Evolutionary conservation across 1,139 yeast genomes (phyloP), one percentile per base, ranked within the genome.

Genomic region (Tardiomyces blankii): DNA sequence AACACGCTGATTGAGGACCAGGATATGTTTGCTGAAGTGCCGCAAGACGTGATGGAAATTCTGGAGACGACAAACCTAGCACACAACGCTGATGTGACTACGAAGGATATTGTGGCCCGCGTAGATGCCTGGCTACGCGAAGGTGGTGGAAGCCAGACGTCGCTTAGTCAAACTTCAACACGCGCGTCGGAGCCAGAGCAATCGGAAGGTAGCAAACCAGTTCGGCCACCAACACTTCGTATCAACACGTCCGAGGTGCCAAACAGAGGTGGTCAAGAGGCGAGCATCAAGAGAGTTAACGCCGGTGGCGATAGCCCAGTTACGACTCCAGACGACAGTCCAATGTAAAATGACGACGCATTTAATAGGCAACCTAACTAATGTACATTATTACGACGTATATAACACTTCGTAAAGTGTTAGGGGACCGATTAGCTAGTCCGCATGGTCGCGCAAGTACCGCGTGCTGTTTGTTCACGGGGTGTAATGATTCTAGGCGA

Each of bases 1-100:
- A 85, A 87, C 62, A 80, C 80, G 54, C 70, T 93, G 63, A 88
- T 93, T 53, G 87, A 86, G 50, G 74, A 81, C 49, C 91, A 86
- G 61, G 91, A 85, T 55, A 86, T 84, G 48, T 75, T 91, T 53
- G 77, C 89, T 43, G 72, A 80, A 44, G 82, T 89, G 35, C 97
- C 98, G 73, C 47, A 59, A 67, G 62, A 62, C 12, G 55, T 74
- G 8, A 52, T 67, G 47, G 56, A 61, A 11, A 62, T 67, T 35
- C 51, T 66, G 42, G 59, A 64, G 45, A 52, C 56, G 38, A 50
- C 63, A 39, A 54, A 56, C n/a, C 46, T 62, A 13, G 46, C 48
- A 18, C 48, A 48, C 7, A 53, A 50, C 2, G 46, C 51, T 1
- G 62, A 58, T 12, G 42, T 60, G 38, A 51, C 63, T 1, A 51